Evolutionary conservation across 345 rosid genomes (phyloP), one percentile per base, ranked within the genome.

Genomic region (Citrus reticulata): DNA sequence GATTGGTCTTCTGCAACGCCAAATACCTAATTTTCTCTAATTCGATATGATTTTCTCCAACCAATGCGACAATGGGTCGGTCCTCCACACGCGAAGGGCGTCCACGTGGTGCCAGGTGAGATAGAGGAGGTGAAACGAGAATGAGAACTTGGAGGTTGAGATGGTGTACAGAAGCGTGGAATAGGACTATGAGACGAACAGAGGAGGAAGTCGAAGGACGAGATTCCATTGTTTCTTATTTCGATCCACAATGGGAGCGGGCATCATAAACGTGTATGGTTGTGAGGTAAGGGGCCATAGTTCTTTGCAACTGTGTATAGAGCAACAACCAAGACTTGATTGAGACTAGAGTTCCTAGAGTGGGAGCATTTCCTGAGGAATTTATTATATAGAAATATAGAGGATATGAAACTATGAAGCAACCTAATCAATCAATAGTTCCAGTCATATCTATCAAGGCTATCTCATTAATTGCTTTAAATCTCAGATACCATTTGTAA

Each of bases 51-150:
- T 61, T 74, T 35, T 70, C 73, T 10, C 91, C 97, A 0, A 91
- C 91, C 10, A 84, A 22, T 13, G 91, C 91, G 1, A 92, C 97
- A 39, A 93, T 37, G 98, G 98, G 78, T 92, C 94, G 2, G 84
- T 27, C 39, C 97, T 84, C 94, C 94, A 91, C 2, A 87, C 73
- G 22, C 51, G 85, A 3, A 95, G 94, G 0, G 91, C 83, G 25
- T 72, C 74, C 35, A 79, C 90, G 76, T 88, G 87, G 83, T 84
- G 88, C 98, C 98, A 93, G 10, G 77, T 60, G 6, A 88, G 81
- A 79, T 89, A 90, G 76, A 95, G 86, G 2, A 91, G 87, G 85
- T 95, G 98, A 60, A 77, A 8, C 4, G 95, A 93, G 13, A 98
- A 93, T 10, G 92, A 91, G 67, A 92, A 75, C 59, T 42, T 84